phyloP scores from a whole-genome alignment of 139 green algal species.

The Trebouxia sp. region DNA sequence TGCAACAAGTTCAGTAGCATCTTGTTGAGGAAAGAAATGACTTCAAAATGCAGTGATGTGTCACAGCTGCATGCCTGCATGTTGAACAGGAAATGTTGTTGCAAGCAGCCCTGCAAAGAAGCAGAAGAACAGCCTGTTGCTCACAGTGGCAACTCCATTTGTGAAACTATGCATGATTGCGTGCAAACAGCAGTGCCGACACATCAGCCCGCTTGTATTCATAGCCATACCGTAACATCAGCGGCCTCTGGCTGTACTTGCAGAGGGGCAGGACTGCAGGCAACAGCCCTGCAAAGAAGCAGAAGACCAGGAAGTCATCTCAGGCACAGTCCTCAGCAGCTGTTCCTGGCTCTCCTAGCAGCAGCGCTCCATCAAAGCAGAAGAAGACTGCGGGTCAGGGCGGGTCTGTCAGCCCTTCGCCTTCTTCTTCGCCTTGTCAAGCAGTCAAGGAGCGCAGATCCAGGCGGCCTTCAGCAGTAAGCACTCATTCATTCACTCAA shows the following conservation, averaged over 20 bases:
- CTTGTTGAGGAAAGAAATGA: too few species aligned
- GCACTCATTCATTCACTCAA: too few species aligned
- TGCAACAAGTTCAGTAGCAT: too few species aligned
- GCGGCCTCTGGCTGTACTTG: not conserved
- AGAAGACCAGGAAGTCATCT: not conserved
- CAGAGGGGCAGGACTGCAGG: not conserved
- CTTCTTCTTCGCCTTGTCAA: not conserved
- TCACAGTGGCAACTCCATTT: too few species aligned
- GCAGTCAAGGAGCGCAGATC: not conserved
- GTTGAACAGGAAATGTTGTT: too few species aligned
- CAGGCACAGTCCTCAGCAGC: not conserved
- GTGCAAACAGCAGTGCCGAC: too few species aligned
- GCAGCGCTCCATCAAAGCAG: not conserved
- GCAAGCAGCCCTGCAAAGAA: too few species aligned
- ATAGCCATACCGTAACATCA: not conserved
- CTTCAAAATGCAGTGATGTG: too few species aligned
- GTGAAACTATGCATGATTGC: not conserved
- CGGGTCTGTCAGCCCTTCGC: not conserved
- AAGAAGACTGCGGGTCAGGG: not conserved
- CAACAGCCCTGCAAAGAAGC: slow-evolving; percentile 7
- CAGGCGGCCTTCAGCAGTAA: not conserved
- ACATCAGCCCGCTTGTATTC: too few species aligned
- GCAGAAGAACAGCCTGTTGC: too few species aligned
- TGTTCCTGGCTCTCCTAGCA: not conserved
- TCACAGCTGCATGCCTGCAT: too few species aligned